These are phyloP conservation scores for Heterobasidion annosum DNA, from an alignment of 1,284 basidiomycete species.

Conservation along the genomic window DNA sequence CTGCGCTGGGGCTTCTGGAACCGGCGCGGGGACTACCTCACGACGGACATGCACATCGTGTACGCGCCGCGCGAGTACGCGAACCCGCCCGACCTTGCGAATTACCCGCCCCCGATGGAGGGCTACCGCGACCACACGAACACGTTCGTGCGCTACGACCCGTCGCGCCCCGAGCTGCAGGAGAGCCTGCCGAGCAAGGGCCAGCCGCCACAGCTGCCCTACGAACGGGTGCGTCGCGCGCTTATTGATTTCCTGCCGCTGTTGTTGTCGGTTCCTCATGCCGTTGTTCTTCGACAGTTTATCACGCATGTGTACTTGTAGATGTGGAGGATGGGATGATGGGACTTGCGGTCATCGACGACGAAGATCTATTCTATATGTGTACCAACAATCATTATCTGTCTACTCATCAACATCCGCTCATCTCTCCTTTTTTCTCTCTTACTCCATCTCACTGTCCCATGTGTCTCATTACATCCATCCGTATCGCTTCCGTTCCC, in stretches of 20 bases:
- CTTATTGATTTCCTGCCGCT: neutral
- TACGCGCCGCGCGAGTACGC: conserved; percentile 44
- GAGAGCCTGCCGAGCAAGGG: conserved; percentile 49
- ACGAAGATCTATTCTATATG: neutral
- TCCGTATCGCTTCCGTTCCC: too few relatives aligned
- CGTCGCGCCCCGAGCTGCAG: conserved; percentile 36
- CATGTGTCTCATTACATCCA: neutral
- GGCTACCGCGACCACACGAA: conserved; percentile 47
- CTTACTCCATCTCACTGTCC: neutral
- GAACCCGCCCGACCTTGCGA: conserved; percentile 47
- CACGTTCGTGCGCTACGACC: conserved; percentile 24
- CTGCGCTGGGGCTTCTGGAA: conserved; percentile 60
- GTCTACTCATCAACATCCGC: neutral
- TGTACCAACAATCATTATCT: neutral
- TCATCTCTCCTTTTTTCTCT: neutral
- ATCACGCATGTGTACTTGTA: neutral
- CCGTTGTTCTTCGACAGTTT: neutral
- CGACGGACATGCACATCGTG: conserved; percentile 42
- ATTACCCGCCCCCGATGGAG: conserved; percentile 42
- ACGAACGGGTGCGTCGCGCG: conserved; percentile 38
- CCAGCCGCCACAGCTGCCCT: conserved; percentile 40
- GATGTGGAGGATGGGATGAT: neutral
- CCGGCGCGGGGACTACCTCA: conserved; percentile 56
- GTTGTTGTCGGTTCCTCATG: neutral
- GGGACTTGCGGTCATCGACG: neutral